Conservation (phyloP, 495 filamentous ascomycete species). For the Endocarpon pusillum region DNA sequence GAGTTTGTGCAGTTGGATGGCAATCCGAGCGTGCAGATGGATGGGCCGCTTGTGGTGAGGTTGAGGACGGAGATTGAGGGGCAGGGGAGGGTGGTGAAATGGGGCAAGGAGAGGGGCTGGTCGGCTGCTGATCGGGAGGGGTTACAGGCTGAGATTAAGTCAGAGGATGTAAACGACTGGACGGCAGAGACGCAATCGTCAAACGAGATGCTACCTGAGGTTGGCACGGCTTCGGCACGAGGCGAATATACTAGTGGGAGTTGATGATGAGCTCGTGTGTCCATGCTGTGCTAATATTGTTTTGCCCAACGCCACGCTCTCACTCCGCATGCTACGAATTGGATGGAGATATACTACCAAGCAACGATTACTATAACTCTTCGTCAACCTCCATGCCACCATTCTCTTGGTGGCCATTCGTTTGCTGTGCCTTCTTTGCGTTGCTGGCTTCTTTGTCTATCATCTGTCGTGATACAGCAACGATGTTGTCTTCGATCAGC, state of each 20-base stretch:
- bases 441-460: slow-evolving; percentile 92
- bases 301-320: too few species aligned
- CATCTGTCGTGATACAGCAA: slow-evolving; percentile 91
- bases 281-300: too few species aligned
- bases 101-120: slow-evolving; percentile 60
- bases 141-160: too few species aligned
- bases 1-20: slow-evolving; percentile 58
- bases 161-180: too few species aligned
- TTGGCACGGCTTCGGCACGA: too few species aligned
- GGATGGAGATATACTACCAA: too few species aligned
- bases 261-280: too few species aligned
- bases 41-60: slow-evolving; percentile 51
- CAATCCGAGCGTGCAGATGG: slow-evolving; percentile 50
- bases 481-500: slow-evolving; percentile 97
- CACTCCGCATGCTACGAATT: too few species aligned
- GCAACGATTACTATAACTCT: slow-evolving; percentile 36
- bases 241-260: too few species aligned
- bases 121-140: slow-evolving; percentile 19
- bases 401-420: slow-evolving; percentile 8
- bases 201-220: too few species aligned
- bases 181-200: too few species aligned
- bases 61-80: slow-evolving; percentile 37
- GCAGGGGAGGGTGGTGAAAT: slow-evolving; percentile 35
- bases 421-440: slow-evolving; percentile 25
- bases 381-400: slow-evolving; percentile 45